Percentiles rank a stretch among this genome's conserved stretches.
These are phyloP conservation scores for Pythium monospermum DNA, from an alignment of 352 stramenopile species.

Conservation along the genomic window DNA sequence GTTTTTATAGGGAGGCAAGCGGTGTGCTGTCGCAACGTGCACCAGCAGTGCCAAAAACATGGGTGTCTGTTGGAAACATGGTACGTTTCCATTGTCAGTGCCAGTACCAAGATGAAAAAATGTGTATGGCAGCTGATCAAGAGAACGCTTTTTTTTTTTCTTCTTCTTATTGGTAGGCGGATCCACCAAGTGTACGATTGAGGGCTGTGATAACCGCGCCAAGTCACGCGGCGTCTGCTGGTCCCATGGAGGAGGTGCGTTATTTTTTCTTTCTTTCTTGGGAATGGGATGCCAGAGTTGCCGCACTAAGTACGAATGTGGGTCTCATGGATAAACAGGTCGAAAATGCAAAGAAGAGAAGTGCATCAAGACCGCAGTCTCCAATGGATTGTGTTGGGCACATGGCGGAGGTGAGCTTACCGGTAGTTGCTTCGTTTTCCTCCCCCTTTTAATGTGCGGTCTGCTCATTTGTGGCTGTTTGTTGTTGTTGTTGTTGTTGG, in stretches of 20 bases:
- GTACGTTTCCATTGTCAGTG: conserved; percentile 14
- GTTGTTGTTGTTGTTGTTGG: neutral
- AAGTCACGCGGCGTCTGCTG: conserved; percentile 79
- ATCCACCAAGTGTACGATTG: conserved; percentile 64
- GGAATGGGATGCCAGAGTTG: too few species aligned
- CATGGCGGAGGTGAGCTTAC: conserved; percentile 58
- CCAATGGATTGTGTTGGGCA: conserved; percentile 75
- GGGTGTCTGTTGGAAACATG: conserved; percentile 73
- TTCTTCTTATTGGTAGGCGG: conserved; percentile 34
- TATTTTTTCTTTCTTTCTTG: neutral
- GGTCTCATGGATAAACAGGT: conserved; percentile 15
- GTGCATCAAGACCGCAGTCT: conserved; percentile 71
- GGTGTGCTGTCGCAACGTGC: conserved; percentile 54
- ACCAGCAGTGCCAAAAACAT: conserved; percentile 74
- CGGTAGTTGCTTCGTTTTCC: neutral
- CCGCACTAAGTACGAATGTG: conserved; percentile 1
- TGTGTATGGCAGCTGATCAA: too few species aligned
- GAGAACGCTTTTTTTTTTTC: neutral
- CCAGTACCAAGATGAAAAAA: too few species aligned
- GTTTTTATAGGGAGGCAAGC: conserved; percentile 63
- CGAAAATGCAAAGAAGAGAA: conserved; percentile 57
- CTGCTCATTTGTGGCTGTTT: neutral
- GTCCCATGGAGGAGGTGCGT: conserved; percentile 67
- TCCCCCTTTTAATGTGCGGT: neutral
- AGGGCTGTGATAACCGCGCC: conserved; percentile 57